Evolutionary conservation across 2,329 filamentous ascomycete genomes (phyloP).

Genomic region (Arthroderma sp.): DNA sequence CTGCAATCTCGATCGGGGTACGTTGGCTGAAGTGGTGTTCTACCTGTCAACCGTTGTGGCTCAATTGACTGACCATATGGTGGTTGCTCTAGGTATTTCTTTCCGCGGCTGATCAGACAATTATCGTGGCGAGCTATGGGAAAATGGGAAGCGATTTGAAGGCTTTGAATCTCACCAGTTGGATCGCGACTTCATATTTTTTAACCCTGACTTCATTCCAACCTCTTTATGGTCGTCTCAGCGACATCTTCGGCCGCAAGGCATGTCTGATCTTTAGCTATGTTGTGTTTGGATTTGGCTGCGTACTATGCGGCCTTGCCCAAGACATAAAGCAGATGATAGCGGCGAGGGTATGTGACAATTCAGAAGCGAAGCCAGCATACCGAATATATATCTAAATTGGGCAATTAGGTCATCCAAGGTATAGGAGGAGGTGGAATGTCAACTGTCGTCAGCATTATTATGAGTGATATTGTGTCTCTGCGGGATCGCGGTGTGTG

Average conservation of each 20-base stretch:
- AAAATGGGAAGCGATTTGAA: constrained; percentile 63
- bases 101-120: constrained; percentile 60
- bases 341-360: constrained; percentile 38
- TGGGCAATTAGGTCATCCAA: constrained; percentile 34
- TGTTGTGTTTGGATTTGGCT: constrained; percentile 51
- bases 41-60: no score
- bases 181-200: constrained; percentile 61
- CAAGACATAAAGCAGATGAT: constrained; percentile 53
- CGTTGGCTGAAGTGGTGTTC: constrained; percentile 13
- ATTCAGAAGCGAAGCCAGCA: constrained; percentile 14
- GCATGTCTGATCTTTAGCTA: constrained; percentile 52
- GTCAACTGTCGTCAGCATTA: constrained; percentile 54
- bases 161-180: constrained; percentile 60
- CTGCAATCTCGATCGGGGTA: constrained; percentile 50
- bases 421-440: constrained; percentile 60
- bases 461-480: constrained; percentile 58
- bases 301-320: constrained; percentile 48
- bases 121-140: constrained; percentile 65
- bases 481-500: constrained; percentile 57
- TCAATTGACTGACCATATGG: background rate
- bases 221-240: constrained; percentile 58
- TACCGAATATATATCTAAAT: background rate
- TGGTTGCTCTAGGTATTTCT: constrained; percentile 48
- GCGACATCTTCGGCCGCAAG: constrained; percentile 59
- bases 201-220: constrained; percentile 63